Conservation (phyloP, 2,329 filamentous ascomycete genomes). For the Claviceps capensis region DNA sequence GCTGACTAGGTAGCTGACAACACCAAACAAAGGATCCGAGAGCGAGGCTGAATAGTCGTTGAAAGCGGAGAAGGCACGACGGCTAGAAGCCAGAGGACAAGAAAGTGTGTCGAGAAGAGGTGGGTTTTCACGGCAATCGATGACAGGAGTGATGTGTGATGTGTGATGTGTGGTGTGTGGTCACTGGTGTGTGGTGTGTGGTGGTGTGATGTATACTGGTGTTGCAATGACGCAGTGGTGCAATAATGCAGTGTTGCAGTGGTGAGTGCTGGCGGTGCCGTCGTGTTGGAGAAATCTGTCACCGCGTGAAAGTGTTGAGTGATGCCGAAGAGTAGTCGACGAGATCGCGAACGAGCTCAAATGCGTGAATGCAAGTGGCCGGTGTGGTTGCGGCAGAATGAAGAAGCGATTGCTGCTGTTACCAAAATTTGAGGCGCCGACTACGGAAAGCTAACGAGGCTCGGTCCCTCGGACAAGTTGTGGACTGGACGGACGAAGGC, state of each 20-base stretch:
- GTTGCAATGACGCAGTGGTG: no score
- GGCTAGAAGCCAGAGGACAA: background rate
- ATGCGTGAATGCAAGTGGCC: background rate
- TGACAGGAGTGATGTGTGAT: background rate
- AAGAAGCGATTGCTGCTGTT: background rate
- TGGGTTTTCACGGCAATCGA: background rate
- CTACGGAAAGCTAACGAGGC: slow-evolving; percentile 2
- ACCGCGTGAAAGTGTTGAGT: background rate
- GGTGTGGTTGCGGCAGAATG: background rate
- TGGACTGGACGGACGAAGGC: background rate
- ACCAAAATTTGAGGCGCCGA: slow-evolving; percentile 1
- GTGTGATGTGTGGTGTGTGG: no score
- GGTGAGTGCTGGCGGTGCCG: no score
- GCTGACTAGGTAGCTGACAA: background rate
- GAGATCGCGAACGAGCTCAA: background rate
- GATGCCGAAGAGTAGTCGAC: background rate
- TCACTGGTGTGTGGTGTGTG: no score
- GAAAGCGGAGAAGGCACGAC: background rate
- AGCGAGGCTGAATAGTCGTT: background rate
- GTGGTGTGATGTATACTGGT: background rate
- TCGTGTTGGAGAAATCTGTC: background rate
- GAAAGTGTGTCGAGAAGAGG: background rate
- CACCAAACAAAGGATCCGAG: background rate
- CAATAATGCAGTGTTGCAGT: no score
- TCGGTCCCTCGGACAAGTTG: background rate